These are phyloP conservation scores for Fragaria vesca DNA, from an alignment of 306 rosid genomes.

Conservation along the genomic window DNA sequence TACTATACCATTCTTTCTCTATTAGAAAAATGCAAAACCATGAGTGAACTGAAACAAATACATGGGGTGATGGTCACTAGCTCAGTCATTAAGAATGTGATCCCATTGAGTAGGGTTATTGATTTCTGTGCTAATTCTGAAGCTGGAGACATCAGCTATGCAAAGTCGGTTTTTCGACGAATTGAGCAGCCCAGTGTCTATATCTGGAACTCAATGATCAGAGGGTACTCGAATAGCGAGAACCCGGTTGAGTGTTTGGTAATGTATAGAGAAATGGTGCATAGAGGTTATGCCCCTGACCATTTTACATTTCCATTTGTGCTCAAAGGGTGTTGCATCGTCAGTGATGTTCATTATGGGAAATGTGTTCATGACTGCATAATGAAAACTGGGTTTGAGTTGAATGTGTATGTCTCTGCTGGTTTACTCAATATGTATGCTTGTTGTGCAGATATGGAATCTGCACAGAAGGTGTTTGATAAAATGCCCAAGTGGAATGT, in stretches of 20 bases:
- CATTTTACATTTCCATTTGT: slow-evolving; percentile 75
- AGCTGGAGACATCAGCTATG: slow-evolving; percentile 54
- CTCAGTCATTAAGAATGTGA: slow-evolving; percentile 39
- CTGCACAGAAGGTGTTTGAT: slow-evolving; percentile 56
- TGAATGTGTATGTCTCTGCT: slow-evolving; percentile 49
- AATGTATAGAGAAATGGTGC: slow-evolving; percentile 54
- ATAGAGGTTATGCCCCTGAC: slow-evolving; percentile 53
- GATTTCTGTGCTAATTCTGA: slow-evolving; percentile 57
- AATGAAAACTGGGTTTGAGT: slow-evolving; percentile 61
- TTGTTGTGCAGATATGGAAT: slow-evolving; percentile 38
- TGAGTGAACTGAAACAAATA: slow-evolving; percentile 51
- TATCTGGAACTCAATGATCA: slow-evolving; percentile 74
- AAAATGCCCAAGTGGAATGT: slow-evolving; percentile 62
- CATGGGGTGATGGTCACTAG: slow-evolving; percentile 51
- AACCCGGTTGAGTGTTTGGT: slow-evolving; percentile 46
- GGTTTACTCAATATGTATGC: slow-evolving; percentile 62
- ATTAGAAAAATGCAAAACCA: slow-evolving; percentile 50
- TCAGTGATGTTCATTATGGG: slow-evolving; percentile 36
- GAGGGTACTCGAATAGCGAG: slow-evolving; percentile 50
- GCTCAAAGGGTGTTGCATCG: slow-evolving; percentile 53
- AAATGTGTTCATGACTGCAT: slow-evolving; percentile 52
- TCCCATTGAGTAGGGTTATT: slow-evolving; percentile 64
- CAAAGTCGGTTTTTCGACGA: slow-evolving; percentile 43
- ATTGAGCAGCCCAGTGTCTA: slow-evolving; percentile 54
- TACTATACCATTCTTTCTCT: slow-evolving; percentile 41